These are phyloP conservation scores for Castanea crenata DNA, from an alignment of 306 rosid genomes.

Conservation along the genomic window DNA sequence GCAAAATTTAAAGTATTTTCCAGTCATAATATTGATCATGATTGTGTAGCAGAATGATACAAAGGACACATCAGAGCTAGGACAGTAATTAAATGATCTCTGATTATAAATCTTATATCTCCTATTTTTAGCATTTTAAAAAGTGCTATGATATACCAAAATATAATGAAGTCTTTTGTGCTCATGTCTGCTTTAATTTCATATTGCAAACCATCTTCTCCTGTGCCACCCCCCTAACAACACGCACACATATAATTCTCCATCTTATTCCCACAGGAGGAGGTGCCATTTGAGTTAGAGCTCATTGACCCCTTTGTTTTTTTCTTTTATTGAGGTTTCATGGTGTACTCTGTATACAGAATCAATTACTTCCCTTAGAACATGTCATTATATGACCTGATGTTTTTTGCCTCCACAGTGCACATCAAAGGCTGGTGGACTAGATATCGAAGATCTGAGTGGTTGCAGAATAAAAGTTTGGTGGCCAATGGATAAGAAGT, in stretches of 20 bases:
- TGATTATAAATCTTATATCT: background rate
- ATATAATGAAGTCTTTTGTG: background rate
- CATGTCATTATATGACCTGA: constrained; percentile 22
- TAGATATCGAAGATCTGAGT: constrained; percentile 71
- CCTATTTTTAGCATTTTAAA: background rate
- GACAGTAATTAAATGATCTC: background rate
- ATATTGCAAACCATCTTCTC: too few relatives aligned
- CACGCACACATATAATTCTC: background rate
- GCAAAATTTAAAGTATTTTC: background rate
- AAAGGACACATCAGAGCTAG: background rate
- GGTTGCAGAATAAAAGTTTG: constrained; percentile 97
- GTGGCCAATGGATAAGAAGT: constrained; percentile 99
- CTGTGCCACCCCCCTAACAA: too few relatives aligned
- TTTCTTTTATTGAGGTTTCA: background rate
- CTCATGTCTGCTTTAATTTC: background rate
- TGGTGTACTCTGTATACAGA: background rate
- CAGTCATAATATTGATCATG: background rate
- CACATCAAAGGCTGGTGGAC: constrained; percentile 55
- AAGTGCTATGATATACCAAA: background rate
- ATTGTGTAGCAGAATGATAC: background rate
- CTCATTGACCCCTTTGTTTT: background rate
- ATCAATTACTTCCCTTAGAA: constrained; percentile 1
- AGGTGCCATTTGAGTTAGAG: background rate
- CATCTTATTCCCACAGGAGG: background rate
- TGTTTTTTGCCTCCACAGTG: constrained; percentile 47